These are phyloP conservation scores for Saxophila tyrrhenica DNA, from an alignment of 495 filamentous ascomycete genomes.

Conservation along the genomic window DNA sequence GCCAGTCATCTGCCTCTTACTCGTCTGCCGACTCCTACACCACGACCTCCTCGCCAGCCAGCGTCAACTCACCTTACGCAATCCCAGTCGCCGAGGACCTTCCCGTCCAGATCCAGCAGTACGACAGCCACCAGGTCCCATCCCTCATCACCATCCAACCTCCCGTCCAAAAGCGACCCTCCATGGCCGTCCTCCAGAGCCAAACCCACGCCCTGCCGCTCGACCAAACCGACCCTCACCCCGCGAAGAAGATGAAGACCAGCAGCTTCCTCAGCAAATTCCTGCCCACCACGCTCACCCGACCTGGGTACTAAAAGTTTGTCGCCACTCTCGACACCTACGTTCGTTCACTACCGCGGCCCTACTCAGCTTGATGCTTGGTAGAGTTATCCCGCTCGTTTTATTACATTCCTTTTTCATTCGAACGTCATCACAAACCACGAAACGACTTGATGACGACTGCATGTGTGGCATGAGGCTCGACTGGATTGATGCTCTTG, in stretches of 20 bases:
- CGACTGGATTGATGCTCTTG: neutral
- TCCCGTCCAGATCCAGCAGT: slow-evolving; percentile 26
- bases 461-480: slow-evolving; percentile 7
- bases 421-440: neutral
- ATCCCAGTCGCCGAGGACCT: slow-evolving; percentile 21
- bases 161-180: slow-evolving; percentile 3
- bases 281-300: slow-evolving; percentile 17
- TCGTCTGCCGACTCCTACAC: slow-evolving; percentile 20
- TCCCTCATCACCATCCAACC: slow-evolving; percentile 29
- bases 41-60: slow-evolving; percentile 18
- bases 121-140: slow-evolving; percentile 28
- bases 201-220: slow-evolving; percentile 5
- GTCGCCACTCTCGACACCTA: neutral
- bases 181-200: neutral
- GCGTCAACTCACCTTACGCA: slow-evolving; percentile 15
- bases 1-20: slow-evolving; percentile 25
- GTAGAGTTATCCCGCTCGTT: neutral
- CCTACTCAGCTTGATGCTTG: neutral
- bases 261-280: slow-evolving; percentile 31
- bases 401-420: slow-evolving; percentile 2
- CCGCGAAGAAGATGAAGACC: slow-evolving; percentile 30
- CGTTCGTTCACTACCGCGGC: neutral
- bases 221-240: slow-evolving; percentile 14
- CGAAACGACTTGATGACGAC: slow-evolving; percentile 12
- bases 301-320: neutral